Base-by-base conservation (phyloP, 495 filamentous ascomycete species). In the Friedmanniomyces simplex region DNA sequence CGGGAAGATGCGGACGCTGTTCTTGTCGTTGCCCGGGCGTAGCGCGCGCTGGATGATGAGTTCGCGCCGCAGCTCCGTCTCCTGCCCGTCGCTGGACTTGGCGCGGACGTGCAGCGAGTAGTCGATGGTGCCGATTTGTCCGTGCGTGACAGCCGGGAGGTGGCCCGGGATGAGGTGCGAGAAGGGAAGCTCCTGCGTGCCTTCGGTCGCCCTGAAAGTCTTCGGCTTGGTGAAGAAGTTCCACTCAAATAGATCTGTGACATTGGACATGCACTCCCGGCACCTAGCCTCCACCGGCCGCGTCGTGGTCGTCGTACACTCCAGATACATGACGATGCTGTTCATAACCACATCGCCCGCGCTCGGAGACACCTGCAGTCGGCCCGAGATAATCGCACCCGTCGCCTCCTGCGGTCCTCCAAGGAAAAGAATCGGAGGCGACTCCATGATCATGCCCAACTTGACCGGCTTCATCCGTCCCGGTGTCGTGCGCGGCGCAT, bases 1-100 rank as follows among this genome's bases (percentile, higher is more conserved):
- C 34, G 93, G 93, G 73, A 99, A 99, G 59, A 97, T 85, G 63
- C 93, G 90, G 49, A 94, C 80, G 18, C 86, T 90, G 55, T 76
- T 73, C 65, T 82, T 82, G 61, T 85, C 82, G 67, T 87, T 83
- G 55, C 86, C 83, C 1, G 90, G 89, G 2, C 76, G 68, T 21
- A 96, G 77, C 20, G 90, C 84, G 48, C 93, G 89, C 69, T 82
- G 80, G 60, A 95, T 76, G 43, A 83, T 75, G 48, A 95, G 71
- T 2, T 76, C 73, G 55, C 82, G 80, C 22, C 81, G 73, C 63
- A 86, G 74, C 58, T 73, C 83, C 63, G 91, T 79, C 53, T 78
- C 75, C 32, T 89, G 84, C 45, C 82, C 78, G 28, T 69, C 69
- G n/a, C 74, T 67, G 30, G 76, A 76, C 47, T 74, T 70, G 4